A percentile compares a stretch with the other conserved stretches of the same genome.
phyloP scores from a whole-genome alignment of 2,329 filamentous ascomycete species.

The Fusarium zealandicum region DNA sequence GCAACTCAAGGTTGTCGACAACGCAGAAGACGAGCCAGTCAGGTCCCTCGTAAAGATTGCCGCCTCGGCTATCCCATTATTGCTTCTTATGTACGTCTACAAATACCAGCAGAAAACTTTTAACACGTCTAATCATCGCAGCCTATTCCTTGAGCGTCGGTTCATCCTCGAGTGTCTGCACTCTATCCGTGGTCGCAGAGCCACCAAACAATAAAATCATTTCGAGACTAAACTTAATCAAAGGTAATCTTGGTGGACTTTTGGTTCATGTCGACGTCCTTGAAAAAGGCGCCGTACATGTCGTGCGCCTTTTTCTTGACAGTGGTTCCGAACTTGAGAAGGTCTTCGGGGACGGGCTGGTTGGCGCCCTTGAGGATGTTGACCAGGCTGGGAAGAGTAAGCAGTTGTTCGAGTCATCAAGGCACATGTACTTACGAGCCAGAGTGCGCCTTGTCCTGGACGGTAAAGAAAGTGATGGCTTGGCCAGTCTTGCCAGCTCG shows the following conservation, averaged over 20 bases:
- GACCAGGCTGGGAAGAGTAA: constrained; percentile 68
- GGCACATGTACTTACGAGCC: constrained; percentile 71
- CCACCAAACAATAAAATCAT: constrained; percentile 42
- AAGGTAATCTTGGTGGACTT: constrained; percentile 93
- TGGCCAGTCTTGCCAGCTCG: constrained; percentile 88
- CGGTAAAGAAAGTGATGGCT: constrained; percentile 93
- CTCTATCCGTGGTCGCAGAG: constrained; percentile 48
- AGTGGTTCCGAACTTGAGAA: constrained; percentile 95
- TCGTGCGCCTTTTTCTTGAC: constrained; percentile 99
- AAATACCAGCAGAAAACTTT: constrained; percentile 27
- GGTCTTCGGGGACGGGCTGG: constrained; percentile 86
- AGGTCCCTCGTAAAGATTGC: constrained; percentile 56
- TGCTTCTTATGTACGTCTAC: constrained; percentile 66
- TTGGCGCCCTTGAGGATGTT: constrained; percentile 95
- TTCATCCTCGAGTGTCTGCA: constrained; percentile 61
- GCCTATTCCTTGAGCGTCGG: constrained; percentile 60
- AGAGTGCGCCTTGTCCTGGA: constrained; percentile 90
- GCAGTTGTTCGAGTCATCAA: neutral
- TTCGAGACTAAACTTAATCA: constrained; percentile 57
- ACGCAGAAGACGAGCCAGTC: constrained; percentile 40
- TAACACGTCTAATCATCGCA: constrained; percentile 46
- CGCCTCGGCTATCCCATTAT: constrained; percentile 58
- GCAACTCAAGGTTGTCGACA: constrained; percentile 37
- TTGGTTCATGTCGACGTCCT: constrained; percentile 83
- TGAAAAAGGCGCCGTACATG: constrained; percentile 94